phyloP scores from a whole-genome alignment of 2,329 filamentous ascomycete species.

The Ophiostoma piceae region DNA sequence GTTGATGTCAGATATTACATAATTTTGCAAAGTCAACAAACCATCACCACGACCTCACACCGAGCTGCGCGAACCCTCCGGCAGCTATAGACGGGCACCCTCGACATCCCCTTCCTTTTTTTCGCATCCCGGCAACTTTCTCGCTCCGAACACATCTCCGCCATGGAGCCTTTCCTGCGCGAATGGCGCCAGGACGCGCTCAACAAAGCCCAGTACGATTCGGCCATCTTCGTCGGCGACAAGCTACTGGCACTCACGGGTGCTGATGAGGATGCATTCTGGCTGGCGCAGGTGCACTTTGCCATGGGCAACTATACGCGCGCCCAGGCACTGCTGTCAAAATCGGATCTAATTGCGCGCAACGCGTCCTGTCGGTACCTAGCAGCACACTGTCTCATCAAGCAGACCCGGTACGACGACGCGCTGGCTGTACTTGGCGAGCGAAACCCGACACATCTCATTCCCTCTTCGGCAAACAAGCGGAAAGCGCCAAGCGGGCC shows the following conservation, averaged over 20 bases:
- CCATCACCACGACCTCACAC: background rate
- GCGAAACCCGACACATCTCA: constrained; percentile 85
- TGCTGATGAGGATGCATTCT: constrained; percentile 90
- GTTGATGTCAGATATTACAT: constrained; percentile 9
- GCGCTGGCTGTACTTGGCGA: constrained; percentile 83
- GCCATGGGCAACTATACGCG: constrained; percentile 90
- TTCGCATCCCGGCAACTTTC: background rate
- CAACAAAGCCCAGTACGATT: constrained; percentile 93
- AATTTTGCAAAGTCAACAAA: constrained; percentile 5
- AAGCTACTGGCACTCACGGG: constrained; percentile 93
- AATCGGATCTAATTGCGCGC: constrained; percentile 73
- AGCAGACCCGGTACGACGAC: constrained; percentile 84
- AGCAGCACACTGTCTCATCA: constrained; percentile 88
- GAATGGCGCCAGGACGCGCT: constrained; percentile 93
- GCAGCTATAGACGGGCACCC: background rate
- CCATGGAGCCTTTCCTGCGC: constrained; percentile 88
- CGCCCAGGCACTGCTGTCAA: constrained; percentile 77
- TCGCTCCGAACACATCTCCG: background rate
- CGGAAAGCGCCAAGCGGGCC: constrained; percentile 52
- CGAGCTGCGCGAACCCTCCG: background rate
- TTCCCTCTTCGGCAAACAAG: constrained; percentile 57
- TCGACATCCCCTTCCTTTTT: background rate
- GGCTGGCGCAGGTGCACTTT: constrained; percentile 98
- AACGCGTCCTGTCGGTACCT: constrained; percentile 89
- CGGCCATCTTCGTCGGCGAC: constrained; percentile 94